Conservation (phyloP, 2,329 filamentous ascomycete genomes). For the Aspergillus eucalypticola region DNA sequence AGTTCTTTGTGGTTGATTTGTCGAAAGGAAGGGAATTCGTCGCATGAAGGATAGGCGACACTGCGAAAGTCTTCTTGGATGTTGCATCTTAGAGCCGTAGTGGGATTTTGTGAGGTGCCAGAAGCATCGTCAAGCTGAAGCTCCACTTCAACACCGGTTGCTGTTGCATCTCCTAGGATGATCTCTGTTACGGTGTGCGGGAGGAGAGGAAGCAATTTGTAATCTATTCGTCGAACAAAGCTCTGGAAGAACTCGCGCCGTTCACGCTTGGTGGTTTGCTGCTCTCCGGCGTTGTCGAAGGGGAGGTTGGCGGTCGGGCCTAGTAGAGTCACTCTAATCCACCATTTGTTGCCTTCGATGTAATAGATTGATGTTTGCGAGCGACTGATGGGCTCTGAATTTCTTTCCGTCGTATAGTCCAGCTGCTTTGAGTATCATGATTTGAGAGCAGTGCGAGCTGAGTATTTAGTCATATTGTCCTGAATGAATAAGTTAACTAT, state of each 20-base stretch:
- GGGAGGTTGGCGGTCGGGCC: slow-evolving; percentile 8
- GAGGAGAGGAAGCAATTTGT: slow-evolving; percentile 17
- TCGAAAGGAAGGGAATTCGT: slow-evolving; percentile 18
- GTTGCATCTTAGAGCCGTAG: slow-evolving; percentile 7
- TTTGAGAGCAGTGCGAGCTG: slow-evolving; percentile 1
- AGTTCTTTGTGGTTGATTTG: slow-evolving; percentile 14
- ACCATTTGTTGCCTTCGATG: slow-evolving; percentile 18
- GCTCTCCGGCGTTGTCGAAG: slow-evolving; percentile 5
- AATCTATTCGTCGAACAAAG: slow-evolving; percentile 20
- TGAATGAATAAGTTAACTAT: too few relatives aligned
- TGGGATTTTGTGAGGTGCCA: slow-evolving; percentile 4
- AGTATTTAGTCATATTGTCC: too few relatives aligned
- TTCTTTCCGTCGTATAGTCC: slow-evolving; percentile 9
- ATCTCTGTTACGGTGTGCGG: slow-evolving; percentile 23
- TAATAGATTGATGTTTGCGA: slow-evolving; percentile 20
- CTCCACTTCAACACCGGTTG: slow-evolving; percentile 1
- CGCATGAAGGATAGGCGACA: slow-evolving; percentile 14
- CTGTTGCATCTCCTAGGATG: slow-evolving; percentile 13
- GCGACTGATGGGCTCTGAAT: slow-evolving; percentile 10
- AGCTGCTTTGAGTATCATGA: slow-evolving; percentile 13
- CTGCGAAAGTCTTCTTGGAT: slow-evolving; percentile 16
- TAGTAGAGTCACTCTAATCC: slow-evolving; percentile 22
- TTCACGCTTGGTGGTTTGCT: slow-evolving; percentile 17
- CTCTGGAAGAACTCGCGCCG: slow-evolving; percentile 18
- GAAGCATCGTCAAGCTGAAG: background rate